Conservation (phyloP, 208 protist genomes). For the Acanthamoeba culbertsoni region DNA sequence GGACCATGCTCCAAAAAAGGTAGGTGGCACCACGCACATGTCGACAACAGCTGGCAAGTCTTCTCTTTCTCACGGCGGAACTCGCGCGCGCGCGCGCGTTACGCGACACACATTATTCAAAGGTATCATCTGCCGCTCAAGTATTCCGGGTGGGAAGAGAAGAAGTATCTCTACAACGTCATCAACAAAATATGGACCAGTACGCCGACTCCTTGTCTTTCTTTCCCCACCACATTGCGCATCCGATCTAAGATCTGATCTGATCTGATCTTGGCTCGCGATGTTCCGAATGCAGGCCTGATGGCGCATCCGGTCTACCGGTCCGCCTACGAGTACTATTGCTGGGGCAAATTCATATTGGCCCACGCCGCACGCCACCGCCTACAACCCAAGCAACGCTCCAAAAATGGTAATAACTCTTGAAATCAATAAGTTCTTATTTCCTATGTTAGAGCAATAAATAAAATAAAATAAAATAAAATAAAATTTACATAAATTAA, state of each 20-base stretch:
- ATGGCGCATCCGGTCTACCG: neutral
- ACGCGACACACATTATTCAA: neutral
- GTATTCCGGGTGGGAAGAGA: neutral
- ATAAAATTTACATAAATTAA: no score
- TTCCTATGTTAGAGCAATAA: no score
- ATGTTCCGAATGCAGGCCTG: neutral
- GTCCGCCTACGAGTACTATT: neutral
- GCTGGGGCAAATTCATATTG: neutral
- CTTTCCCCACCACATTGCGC: neutral
- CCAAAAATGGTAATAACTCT: neutral
- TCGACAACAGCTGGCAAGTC: no score
- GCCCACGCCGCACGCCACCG: neutral
- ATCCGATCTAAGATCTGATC: neutral
- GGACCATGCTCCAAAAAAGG: neutral
- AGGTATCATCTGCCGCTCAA: neutral
- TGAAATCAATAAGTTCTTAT: no score
- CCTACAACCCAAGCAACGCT: neutral
- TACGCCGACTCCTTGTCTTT: neutral
- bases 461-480: no score
- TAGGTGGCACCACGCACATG: neutral
- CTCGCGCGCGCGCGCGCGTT: no score
- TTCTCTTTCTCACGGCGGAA: no score
- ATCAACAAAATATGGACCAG: constrained; percentile 24
- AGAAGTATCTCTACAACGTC: neutral
- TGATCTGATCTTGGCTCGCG: neutral